Conservation (phyloP, 305 asterid genomes). For the Solanum aculeatissimum region DNA sequence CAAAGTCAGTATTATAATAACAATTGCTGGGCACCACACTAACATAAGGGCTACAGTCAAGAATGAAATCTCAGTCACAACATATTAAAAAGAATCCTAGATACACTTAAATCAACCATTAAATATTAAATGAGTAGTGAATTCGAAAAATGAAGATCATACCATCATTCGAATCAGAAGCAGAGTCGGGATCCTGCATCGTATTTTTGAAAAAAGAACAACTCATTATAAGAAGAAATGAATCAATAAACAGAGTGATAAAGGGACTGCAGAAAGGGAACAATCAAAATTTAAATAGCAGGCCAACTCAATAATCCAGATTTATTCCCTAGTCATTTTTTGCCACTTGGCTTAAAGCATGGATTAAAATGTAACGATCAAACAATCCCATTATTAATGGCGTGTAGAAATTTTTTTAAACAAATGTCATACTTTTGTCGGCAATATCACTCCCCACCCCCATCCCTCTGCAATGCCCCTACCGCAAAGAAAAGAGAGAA, state of each 20-base stretch:
- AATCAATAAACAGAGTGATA: neutral
- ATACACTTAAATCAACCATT: neutral
- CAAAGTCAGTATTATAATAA: neutral
- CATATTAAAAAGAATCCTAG: neutral
- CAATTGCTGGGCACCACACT: neutral
- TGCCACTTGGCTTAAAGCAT: neutral
- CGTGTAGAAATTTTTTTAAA: neutral
- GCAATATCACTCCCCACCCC: neutral
- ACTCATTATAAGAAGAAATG: neutral
- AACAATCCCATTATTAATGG: neutral
- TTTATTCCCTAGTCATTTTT: neutral
- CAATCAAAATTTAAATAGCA: neutral
- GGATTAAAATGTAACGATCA: neutral
- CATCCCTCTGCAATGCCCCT: neutral
- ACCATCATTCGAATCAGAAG: constrained; percentile 32
- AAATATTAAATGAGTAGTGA: neutral
- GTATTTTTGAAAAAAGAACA: neutral
- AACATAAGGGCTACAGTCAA: neutral
- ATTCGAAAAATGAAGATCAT: constrained; percentile 3
- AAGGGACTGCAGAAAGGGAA: neutral
- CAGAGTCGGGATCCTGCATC: constrained; percentile 24
- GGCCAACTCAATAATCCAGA: neutral
- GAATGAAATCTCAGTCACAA: neutral
- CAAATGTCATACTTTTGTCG: neutral
- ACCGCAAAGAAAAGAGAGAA: neutral